These are phyloP conservation scores for Groenewaldozyma auringiensis DNA, from an alignment of 1,139 yeast genomes.

Conservation along the genomic window DNA sequence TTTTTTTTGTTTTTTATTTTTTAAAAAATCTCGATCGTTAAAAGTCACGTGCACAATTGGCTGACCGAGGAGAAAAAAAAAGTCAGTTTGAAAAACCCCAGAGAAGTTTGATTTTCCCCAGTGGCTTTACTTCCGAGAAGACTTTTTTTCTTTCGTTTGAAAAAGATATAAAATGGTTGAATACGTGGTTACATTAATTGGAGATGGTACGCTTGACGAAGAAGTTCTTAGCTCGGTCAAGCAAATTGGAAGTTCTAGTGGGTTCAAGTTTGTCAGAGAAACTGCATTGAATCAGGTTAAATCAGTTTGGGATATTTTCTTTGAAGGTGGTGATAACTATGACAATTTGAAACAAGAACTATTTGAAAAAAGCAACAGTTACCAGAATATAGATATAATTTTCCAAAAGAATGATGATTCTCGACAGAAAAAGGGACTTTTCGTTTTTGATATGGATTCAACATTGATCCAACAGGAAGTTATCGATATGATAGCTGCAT, in stretches of 20 bases:
- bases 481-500: constrained; percentile 86
- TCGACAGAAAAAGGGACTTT: constrained; percentile 44
- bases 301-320: constrained; percentile 21
- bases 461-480: constrained; percentile 95
- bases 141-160: too few relatives aligned
- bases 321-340: constrained; percentile 13
- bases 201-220: constrained; percentile 14
- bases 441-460: constrained; percentile 97
- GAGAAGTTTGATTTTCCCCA: too few relatives aligned
- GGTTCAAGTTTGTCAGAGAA: constrained; percentile 17
- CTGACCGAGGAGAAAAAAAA: too few relatives aligned
- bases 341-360: constrained; percentile 16
- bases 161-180: constrained; percentile 3
- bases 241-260: constrained; percentile 18
- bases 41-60: too few relatives aligned
- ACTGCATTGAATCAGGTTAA: constrained; percentile 14
- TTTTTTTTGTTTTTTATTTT: too few relatives aligned
- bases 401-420: constrained; percentile 36
- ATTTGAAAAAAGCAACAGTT: constrained; percentile 17
- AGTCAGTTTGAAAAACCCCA: too few relatives aligned
- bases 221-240: constrained; percentile 18
- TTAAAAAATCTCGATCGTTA: too few relatives aligned
- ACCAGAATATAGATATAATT: constrained; percentile 36
- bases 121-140: too few relatives aligned
- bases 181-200: constrained; percentile 21